Evolutionary conservation across 805 yeast genomes (phyloP), one percentile per base, ranked within the genome.

Genomic region (Cyberlindnera mississippiensis): DNA sequence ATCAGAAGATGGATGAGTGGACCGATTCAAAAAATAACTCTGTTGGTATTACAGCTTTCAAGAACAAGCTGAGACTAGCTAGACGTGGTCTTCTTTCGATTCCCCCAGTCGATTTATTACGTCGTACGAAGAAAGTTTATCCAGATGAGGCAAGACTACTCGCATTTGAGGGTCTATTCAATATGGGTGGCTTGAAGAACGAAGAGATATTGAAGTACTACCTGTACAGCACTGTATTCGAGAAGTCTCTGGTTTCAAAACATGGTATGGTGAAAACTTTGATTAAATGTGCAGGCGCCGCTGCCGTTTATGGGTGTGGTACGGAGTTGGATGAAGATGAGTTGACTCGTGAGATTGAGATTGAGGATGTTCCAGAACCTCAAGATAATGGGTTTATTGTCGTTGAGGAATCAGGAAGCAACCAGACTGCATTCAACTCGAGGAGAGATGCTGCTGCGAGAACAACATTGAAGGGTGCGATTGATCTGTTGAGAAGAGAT

Each of bases 1-100:
- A 80, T 45, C 78, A 80, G 50, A 79, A 89, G 47, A 72, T 93
- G 64, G 98, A 91, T 55, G 80, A 76, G 33, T 88, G 95, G 95
- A 71, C 83, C 7, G 91, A 96, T 1, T 82, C 96, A 0, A 78
- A 75, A 47, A 82, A 78, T 39, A 59, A 73, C 43, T 48, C 71
- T 28, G 66, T 85, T 30, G 71, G 89, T 14, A 62, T 69, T 20
- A 66, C 76, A 5, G 76, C 89, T 22, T 51, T 89, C 17, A 61
- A 64, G 30, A 81, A 77, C 48, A 85, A 82, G 48, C 70, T 85
- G 32, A 61, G 68, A 28, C 63, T 93, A 32, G 79, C 83, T 0
- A 60, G 73, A 11, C 65, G 67, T 15, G 87, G 88, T 0, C 61
- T 79, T 9, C 66, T 75, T 17, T 63, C 67, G 5, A 58, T 83